Conservation (phyloP, 2,329 filamentous ascomycete species). For the Fusarium luffae region DNA sequence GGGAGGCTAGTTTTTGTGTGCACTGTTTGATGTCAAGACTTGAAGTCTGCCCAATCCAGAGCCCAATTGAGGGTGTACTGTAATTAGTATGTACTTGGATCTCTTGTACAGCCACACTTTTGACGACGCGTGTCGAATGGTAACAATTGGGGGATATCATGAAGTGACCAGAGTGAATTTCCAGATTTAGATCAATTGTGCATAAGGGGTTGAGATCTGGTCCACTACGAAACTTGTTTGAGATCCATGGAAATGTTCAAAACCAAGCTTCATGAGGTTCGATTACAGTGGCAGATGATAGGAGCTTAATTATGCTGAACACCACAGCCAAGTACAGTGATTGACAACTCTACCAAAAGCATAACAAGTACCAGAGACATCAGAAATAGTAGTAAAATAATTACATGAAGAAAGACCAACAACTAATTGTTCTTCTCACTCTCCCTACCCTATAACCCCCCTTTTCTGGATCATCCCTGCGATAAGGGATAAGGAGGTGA, state of each 20-base stretch:
- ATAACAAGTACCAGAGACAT: not conserved
- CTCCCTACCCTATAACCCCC: slow-evolving; percentile 33
- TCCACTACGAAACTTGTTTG: not conserved
- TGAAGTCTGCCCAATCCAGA: slow-evolving; percentile 27
- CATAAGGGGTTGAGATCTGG: not conserved
- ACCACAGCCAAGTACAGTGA: not conserved
- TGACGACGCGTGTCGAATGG: slow-evolving; percentile 25
- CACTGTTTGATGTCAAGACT: slow-evolving; percentile 1
- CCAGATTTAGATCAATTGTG: not conserved
- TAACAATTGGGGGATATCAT: not conserved
- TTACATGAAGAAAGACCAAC: not conserved
- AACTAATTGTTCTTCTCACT: not conserved
- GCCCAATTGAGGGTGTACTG: slow-evolving; percentile 18
- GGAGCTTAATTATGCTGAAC: not conserved
- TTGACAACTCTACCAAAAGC: not conserved
- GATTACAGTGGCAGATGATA: not conserved
- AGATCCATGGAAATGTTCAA: not conserved
- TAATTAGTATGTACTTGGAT: not conserved
- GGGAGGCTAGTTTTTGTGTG: slow-evolving; percentile 17
- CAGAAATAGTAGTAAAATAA: not conserved
- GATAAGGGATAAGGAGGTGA: slow-evolving; percentile 33
- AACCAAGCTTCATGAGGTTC: not conserved
- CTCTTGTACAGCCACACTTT: slow-evolving; percentile 33
- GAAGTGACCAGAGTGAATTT: not conserved
- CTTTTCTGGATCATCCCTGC: slow-evolving; percentile 37